These are phyloP conservation scores for Xylariaceae sp. DNA, from an alignment of 2,329 filamentous ascomycete genomes.

Conservation along the genomic window DNA sequence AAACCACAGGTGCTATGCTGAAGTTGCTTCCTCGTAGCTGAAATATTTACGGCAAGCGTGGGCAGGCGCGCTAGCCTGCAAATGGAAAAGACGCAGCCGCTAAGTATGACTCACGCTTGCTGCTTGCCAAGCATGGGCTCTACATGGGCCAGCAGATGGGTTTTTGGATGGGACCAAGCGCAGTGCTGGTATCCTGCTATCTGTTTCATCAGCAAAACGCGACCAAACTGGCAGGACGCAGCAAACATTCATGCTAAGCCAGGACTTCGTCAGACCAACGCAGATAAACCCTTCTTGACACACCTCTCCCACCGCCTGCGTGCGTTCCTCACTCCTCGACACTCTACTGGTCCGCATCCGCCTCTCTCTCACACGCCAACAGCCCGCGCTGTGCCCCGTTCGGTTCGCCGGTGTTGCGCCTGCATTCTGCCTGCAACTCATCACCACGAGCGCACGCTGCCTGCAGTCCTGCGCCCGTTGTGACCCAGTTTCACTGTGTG, in stretches of 20 bases:
- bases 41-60: no score
- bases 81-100: conserved; percentile 7
- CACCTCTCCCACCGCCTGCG: background rate
- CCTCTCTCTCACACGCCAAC: no score
- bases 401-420: no score
- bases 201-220: conserved; percentile 20
- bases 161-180: no score
- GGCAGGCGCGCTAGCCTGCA: no score
- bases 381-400: no score
- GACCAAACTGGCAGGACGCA: conserved; percentile 1
- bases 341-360: conserved; percentile 2
- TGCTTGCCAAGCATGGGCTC: conserved; percentile 13
- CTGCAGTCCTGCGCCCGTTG: no score
- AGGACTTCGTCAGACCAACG: conserved; percentile 18
- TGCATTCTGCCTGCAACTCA: no score
- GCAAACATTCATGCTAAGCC: conserved; percentile 23
- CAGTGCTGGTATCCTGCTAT: conserved; percentile 26
- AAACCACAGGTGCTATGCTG: no score
- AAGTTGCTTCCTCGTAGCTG: no score
- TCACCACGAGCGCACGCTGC: no score
- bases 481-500: no score
- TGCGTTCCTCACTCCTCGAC: background rate
- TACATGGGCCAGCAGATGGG: background rate
- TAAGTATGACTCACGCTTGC: conserved; percentile 27
- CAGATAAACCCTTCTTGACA: conserved; percentile 5